These are phyloP conservation scores for Zygoascus tannicola DNA, from an alignment of 805 yeast genomes.

Conservation along the genomic window DNA sequence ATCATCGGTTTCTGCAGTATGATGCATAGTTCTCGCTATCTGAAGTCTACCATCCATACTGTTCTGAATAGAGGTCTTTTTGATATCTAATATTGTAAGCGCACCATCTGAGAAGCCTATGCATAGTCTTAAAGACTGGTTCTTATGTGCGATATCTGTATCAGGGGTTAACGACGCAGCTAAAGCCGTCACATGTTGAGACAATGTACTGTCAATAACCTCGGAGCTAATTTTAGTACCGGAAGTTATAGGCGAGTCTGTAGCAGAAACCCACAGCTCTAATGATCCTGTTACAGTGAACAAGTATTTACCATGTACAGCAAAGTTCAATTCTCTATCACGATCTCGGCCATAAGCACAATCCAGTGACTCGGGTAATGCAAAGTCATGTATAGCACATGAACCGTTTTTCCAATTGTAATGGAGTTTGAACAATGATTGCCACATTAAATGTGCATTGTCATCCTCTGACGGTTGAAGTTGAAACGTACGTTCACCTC, in stretches of 20 bases:
- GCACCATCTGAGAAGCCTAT: background rate
- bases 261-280: background rate
- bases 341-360: background rate
- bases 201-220: background rate
- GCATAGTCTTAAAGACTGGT: background rate
- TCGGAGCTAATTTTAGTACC: background rate
- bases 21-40: background rate
- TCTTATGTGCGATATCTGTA: background rate
- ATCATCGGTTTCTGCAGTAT: background rate
- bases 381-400: conserved; percentile 2
- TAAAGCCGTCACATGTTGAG: background rate
- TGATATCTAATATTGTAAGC: background rate
- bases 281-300: conserved; percentile 2
- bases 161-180: background rate
- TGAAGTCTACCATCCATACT: background rate
- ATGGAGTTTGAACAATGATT: conserved; percentile 5
- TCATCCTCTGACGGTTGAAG: background rate
- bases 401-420: conserved; percentile 10
- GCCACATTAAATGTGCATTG: conserved; percentile 3
- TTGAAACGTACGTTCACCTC: background rate
- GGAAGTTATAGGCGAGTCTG: background rate
- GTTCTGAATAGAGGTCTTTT: background rate
- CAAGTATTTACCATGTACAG: conserved; percentile 2
- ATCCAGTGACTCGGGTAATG: background rate
- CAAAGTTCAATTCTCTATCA: background rate